Percentiles rank a stretch among this genome's conserved stretches.
These are phyloP conservation scores for Ciborinia camelliae DNA, from an alignment of 2,329 filamentous ascomycete species.

Conservation along the genomic window DNA sequence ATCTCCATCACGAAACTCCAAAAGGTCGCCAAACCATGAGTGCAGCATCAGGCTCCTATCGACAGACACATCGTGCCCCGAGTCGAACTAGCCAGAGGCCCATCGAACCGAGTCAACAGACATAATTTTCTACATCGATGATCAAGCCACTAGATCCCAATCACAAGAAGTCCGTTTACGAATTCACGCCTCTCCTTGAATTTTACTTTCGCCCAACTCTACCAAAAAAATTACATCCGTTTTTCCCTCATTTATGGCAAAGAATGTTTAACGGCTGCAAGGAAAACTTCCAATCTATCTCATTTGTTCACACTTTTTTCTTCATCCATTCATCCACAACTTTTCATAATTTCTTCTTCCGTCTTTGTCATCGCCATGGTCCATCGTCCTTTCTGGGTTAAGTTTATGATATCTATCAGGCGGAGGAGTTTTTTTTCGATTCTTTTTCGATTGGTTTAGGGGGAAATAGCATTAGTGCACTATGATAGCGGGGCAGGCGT, in stretches of 20 bases:
- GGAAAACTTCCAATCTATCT: slow-evolving; percentile 8
- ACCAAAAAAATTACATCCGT: background rate
- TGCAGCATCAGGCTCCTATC: slow-evolving; percentile 25
- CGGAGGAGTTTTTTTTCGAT: slow-evolving; percentile 7
- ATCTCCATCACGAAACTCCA: slow-evolving; percentile 48
- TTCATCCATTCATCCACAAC: slow-evolving; percentile 9
- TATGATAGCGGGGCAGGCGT: background rate
- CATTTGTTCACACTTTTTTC: slow-evolving; percentile 2
- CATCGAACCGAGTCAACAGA: slow-evolving; percentile 14
- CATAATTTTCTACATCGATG: slow-evolving; percentile 1
- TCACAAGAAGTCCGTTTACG: slow-evolving; percentile 3
- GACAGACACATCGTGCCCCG: slow-evolving; percentile 17
- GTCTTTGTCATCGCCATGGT: background rate
- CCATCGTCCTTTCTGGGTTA: background rate
- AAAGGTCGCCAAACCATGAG: slow-evolving; percentile 39
- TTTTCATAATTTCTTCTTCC: slow-evolving; percentile 7
- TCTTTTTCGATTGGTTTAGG: slow-evolving; percentile 3
- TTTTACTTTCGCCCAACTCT: slow-evolving; percentile 14
- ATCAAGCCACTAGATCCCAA: background rate
- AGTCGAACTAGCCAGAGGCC: slow-evolving; percentile 27
- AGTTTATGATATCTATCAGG: slow-evolving; percentile 13
- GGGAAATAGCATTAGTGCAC: slow-evolving; percentile 3
- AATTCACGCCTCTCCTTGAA: slow-evolving; percentile 17
- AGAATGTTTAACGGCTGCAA: slow-evolving; percentile 16
- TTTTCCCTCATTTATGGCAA: slow-evolving; percentile 5